Base-by-base conservation (phyloP, 257 asterid species). In the Penstemon eatonii region DNA sequence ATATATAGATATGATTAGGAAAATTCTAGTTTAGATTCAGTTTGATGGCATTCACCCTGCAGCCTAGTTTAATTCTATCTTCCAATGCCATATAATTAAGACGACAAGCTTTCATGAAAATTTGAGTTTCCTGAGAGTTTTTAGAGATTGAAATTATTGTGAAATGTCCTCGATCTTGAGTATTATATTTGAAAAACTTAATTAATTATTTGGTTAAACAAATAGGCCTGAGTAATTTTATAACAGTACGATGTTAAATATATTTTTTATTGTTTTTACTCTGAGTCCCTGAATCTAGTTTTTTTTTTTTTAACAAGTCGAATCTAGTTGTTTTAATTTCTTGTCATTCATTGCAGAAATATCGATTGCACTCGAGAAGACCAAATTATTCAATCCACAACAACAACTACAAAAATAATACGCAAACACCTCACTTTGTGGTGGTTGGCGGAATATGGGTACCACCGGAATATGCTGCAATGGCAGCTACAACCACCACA, bases 361-460 rank as follows among this genome's bases (percentile, higher is more conserved):
- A 78, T 66, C 85, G 95, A 7, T 40, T 87, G 73, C 91, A 87
- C 77, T 76, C 85, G 13, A 83, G 91, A 71, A 74, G 89, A 50
- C 91, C 91, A 46, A 71, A 55, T 65, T 39, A 76, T 63, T 71
- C 87, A 52, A 53, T 59, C 47, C 80, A 69, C 56, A 79, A 69
- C 66, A 59, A 47, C 69, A 19, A 51, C 64, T 9, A 39, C 41
- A 71, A 68, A 18, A 73, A 75, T 72, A 71, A 60, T 18, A 46
- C 77, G 53, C 85, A 80, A 44, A 43, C 82, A 18, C 82, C 78
- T 41, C 85, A 82, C 15, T 73, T 70, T 36, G 74, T 82, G 72
- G 84, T 81, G 63, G 78, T 82, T 63, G 86, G 86, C 47, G 86
- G 84, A 49, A 46, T 82, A 54, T 82, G 86, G 81, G 63, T 81